Conservation (phyloP, 2,329 filamentous ascomycete species). For the Colletotrichum lini region DNA sequence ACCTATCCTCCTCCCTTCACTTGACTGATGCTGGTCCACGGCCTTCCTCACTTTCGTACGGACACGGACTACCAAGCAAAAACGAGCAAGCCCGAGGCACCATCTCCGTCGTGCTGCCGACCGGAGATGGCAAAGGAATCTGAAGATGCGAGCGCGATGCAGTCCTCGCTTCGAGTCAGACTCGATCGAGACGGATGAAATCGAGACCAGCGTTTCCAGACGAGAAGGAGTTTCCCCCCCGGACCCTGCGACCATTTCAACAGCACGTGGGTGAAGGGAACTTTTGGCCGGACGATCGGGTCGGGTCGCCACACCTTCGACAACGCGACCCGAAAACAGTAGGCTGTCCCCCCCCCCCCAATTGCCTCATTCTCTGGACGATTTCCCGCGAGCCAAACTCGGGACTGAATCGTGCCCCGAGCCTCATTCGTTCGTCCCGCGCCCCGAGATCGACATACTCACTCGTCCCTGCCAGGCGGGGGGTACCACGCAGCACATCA, state of each 20-base stretch:
- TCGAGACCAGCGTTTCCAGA: not conserved
- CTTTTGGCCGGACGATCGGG: not conserved
- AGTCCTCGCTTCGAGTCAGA: not conserved
- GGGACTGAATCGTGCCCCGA: not conserved
- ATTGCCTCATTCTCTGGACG: not conserved
- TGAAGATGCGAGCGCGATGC: not conserved
- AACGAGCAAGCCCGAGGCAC: too few species aligned
- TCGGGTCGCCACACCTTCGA: not conserved
- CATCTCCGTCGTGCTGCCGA: not conserved
- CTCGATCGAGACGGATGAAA: not conserved
- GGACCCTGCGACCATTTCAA: not conserved
- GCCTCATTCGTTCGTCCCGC: not conserved
- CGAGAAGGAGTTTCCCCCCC: not conserved
- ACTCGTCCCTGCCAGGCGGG: not conserved
- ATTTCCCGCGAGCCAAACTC: not conserved
- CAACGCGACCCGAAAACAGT: not conserved
- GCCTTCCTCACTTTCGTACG: too few species aligned
- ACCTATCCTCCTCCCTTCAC: not conserved
- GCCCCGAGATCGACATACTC: not conserved
- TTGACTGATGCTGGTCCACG: not conserved
- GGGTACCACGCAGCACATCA: not conserved
- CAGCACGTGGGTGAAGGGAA: conserved; percentile 7
- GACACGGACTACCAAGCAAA: too few species aligned
- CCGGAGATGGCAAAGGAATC: too few species aligned
- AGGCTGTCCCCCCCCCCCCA: not conserved